Evolutionary conservation across 2,329 filamentous ascomycete genomes (phyloP).

Genomic region (Peltaster fructicola): DNA sequence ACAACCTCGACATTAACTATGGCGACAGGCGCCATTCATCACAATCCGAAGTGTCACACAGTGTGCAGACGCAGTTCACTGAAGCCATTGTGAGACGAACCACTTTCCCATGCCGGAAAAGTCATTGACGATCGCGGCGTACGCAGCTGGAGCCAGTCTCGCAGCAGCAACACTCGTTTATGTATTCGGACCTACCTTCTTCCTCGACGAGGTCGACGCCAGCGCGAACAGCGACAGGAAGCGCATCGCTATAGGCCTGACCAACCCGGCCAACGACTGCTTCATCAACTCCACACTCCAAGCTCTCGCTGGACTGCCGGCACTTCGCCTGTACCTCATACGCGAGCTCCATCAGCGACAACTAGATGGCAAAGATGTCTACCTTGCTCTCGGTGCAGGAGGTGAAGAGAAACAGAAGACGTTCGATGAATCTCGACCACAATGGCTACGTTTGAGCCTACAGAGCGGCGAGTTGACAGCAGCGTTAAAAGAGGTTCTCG

Average conservation of each 20-base stretch:
- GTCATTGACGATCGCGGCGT: conserved; percentile 67
- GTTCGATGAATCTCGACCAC: conserved; percentile 24
- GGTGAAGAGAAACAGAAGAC: conserved; percentile 44
- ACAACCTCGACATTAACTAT: too few species aligned
- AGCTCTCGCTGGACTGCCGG: conserved; percentile 73
- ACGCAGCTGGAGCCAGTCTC: conserved; percentile 87
- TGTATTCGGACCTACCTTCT: conserved; percentile 93
- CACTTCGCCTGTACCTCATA: conserved; percentile 81
- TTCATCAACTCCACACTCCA: conserved; percentile 89
- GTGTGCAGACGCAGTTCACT: too few species aligned
- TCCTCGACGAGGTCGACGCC: conserved; percentile 79
- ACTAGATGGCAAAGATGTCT: conserved; percentile 62
- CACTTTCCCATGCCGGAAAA: conserved; percentile 76
- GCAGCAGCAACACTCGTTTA: conserved; percentile 91
- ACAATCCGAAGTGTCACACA: too few species aligned
- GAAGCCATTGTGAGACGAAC: too few species aligned
- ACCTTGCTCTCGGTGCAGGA: conserved; percentile 39
- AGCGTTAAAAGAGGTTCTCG: conserved; percentile 81
- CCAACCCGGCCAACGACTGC: conserved; percentile 73
- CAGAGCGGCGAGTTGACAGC: conserved; percentile 71
- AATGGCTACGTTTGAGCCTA: conserved; percentile 38
- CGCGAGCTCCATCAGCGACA: conserved; percentile 71
- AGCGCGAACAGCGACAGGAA: conserved; percentile 47
- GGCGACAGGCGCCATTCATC: too few species aligned
- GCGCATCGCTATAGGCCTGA: conserved; percentile 73